These are phyloP conservation scores for Microbotryomycetes sp. DNA, from an alignment of 1,284 basidiomycete species.

Conservation along the genomic window DNA sequence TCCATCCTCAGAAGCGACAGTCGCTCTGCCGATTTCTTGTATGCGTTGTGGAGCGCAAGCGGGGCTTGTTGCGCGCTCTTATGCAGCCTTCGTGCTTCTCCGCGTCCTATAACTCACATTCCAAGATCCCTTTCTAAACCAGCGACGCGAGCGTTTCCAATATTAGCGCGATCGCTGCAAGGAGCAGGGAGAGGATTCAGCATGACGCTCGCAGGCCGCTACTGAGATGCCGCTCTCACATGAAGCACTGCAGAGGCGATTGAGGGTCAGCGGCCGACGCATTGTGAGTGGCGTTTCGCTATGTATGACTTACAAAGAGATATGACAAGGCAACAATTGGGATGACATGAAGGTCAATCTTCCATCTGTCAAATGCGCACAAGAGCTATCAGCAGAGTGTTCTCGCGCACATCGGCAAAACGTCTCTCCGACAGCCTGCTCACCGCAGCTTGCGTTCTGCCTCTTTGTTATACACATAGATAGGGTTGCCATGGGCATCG, in stretches of 20 bases:
- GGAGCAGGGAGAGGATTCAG: not conserved
- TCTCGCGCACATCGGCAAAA: constrained; percentile 2
- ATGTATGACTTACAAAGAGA: constrained; percentile 6
- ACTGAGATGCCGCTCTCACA: not conserved
- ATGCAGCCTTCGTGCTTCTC: no score
- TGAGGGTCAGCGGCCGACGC: not conserved
- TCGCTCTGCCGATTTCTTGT: no score
- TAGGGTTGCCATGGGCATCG: constrained; percentile 19
- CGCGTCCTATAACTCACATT: no score
- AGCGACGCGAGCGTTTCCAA: constrained; percentile 54
- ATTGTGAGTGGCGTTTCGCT: not conserved
- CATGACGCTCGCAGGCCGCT: not conserved
- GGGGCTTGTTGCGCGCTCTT: no score
- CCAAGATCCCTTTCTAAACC: constrained; percentile 53
- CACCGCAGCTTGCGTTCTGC: constrained; percentile 23
- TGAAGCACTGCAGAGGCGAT: not conserved
- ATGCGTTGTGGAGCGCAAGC: no score
- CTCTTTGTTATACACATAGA: constrained; percentile 39
- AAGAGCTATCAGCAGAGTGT: not conserved
- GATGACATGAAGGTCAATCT: constrained; percentile 38
- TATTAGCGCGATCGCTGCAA: constrained; percentile 16
- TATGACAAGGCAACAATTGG: constrained; percentile 35
- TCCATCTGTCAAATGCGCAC: constrained; percentile 7
- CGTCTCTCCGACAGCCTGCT: not conserved
- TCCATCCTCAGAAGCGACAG: no score